phyloP scores from a whole-genome alignment of 768 basidiomycete species.

The Pisolithus albus region DNA sequence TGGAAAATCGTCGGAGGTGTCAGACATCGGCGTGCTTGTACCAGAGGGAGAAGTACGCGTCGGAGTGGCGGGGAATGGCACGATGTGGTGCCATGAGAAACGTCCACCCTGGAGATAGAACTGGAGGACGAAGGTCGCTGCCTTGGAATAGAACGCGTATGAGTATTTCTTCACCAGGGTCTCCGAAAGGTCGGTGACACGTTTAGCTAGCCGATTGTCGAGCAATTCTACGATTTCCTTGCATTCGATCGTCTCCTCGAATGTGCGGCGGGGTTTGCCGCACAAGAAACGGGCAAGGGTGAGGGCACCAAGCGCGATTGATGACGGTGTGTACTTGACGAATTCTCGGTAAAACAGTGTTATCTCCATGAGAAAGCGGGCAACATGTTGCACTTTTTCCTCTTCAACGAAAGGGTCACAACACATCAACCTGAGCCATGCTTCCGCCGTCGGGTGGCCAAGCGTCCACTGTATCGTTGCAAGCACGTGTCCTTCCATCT shows the following conservation, averaged over 20 bases:
- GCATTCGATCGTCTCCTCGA: slow-evolving; percentile 81
- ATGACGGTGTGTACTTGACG: slow-evolving; percentile 75
- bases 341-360: slow-evolving; percentile 98
- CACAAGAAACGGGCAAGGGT: slow-evolving; percentile 86
- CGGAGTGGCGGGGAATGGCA: slow-evolving; percentile 59
- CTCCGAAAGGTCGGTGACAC: slow-evolving; percentile 90
- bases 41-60: slow-evolving; percentile 39
- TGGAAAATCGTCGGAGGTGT: slow-evolving; percentile 79
- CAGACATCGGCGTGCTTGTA: slow-evolving; percentile 70
- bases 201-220: slow-evolving; percentile 79
- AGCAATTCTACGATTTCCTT: slow-evolving; percentile 79
- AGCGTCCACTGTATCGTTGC: slow-evolving; percentile 94
- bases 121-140: slow-evolving; percentile 88
- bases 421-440: slow-evolving; percentile 86
- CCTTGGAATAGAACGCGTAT: slow-evolving; percentile 93
- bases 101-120: slow-evolving; percentile 88
- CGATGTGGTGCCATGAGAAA: slow-evolving; percentile 44
- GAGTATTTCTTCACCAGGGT: slow-evolving; percentile 99
- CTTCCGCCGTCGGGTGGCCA: slow-evolving; percentile 96
- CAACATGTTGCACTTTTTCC: slow-evolving; percentile 87
- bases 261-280: slow-evolving; percentile 66
- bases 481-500: slow-evolving; percentile 98
- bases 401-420: slow-evolving; percentile 75
- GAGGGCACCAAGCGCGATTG: slow-evolving; percentile 84
- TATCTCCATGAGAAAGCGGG: slow-evolving; percentile 98